Evolutionary conservation across 108 stramenopile genomes (phyloP).

Genomic region (Poteriospumella lacustris): DNA sequence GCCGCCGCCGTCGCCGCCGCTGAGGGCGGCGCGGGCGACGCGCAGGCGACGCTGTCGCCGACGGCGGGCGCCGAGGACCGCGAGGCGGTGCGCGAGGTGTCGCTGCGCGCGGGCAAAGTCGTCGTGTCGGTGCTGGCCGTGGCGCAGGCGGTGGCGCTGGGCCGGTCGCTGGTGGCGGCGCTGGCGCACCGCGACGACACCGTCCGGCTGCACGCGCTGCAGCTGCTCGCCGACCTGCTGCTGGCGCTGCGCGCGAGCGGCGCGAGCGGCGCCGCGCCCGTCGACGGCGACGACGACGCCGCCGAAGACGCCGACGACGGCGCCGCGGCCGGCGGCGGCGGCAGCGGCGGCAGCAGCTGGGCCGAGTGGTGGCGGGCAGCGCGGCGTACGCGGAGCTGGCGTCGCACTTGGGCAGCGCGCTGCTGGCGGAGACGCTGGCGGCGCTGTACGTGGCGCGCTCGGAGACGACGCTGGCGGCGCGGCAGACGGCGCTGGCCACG

Average conservation of each 20-base stretch:
- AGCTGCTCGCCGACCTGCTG: constrained; percentile 85
- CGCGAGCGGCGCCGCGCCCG: constrained; percentile 55
- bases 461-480: constrained; percentile 78
- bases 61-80: constrained; percentile 77
- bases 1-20: constrained; percentile 86
- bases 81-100: not conserved
- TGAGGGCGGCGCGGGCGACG: constrained; percentile 86
- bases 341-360: no score
- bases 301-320: constrained; percentile 67
- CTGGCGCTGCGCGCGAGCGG: constrained; percentile 61
- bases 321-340: not conserved
- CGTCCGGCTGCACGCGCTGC: constrained; percentile 85
- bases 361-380: not conserved
- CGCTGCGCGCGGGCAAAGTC: constrained; percentile 55
- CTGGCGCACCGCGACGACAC: constrained; percentile 73
- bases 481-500: constrained; percentile 85
- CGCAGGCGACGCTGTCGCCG: constrained; percentile 83
- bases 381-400: constrained; percentile 9
- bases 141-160: constrained; percentile 1
- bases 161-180: constrained; percentile 29
- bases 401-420: not conserved
- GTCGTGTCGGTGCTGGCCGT: constrained; percentile 63
- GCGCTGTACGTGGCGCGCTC: constrained; percentile 84
- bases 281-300: constrained; percentile 50
- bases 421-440: constrained; percentile 50